phyloP scores from a whole-genome alignment of 306 rosid genomes.

The Prunus padus region DNA sequence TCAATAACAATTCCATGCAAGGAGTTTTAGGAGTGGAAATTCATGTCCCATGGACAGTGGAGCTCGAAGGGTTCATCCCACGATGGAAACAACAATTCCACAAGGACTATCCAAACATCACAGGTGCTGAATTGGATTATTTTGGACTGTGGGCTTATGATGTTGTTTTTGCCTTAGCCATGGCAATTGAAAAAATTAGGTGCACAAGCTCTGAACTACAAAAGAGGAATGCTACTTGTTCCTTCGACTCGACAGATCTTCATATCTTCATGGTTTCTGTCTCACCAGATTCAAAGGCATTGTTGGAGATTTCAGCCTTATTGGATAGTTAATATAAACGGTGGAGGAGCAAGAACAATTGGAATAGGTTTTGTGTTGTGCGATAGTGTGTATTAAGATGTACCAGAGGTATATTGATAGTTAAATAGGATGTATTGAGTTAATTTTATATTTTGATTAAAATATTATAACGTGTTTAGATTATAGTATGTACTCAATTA shows the following conservation, averaged over 20 bases:
- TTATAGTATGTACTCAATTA: too few relatives aligned
- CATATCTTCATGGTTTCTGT: neutral
- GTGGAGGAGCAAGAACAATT: too few relatives aligned
- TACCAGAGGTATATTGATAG: too few relatives aligned
- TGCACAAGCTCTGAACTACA: neutral
- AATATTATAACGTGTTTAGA: too few relatives aligned
- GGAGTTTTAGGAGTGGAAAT: conserved; percentile 51
- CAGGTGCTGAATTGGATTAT: conserved; percentile 22
- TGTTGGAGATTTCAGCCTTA: conserved; percentile 25
- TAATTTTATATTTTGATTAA: too few relatives aligned
- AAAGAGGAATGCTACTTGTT: neutral
- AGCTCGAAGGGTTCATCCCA: neutral
- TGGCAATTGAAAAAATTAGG: conserved; percentile 33
- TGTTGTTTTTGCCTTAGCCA: conserved; percentile 29
- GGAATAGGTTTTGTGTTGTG: too few relatives aligned
- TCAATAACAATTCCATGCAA: conserved; percentile 10
- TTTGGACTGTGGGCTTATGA: conserved; percentile 1
- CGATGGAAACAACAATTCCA: conserved; percentile 40
- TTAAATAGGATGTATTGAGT: too few relatives aligned
- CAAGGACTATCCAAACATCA: conserved; percentile 24
- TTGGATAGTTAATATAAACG: too few relatives aligned
- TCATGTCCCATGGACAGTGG: neutral
- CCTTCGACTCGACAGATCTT: neutral
- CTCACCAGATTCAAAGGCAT: conserved; percentile 32
- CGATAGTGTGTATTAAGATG: too few relatives aligned